Conservation (phyloP, 2,329 filamentous ascomycete species). For the Cadophora sp. region DNA sequence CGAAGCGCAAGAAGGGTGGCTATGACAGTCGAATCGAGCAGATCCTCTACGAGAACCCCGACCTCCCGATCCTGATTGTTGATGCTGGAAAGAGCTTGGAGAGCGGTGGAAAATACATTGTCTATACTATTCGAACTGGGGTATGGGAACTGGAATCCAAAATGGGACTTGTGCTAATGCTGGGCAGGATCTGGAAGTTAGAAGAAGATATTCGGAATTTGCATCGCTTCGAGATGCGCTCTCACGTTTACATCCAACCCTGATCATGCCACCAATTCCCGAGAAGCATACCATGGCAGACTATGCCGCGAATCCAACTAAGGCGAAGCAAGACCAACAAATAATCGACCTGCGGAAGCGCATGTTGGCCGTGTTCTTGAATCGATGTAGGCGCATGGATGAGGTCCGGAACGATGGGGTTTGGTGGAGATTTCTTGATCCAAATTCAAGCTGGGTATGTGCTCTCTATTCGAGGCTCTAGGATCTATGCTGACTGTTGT, state of each 20-base stretch:
- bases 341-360: constrained; percentile 97
- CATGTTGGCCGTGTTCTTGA: constrained; percentile 95
- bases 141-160: constrained; percentile 55
- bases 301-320: constrained; percentile 96
- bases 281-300: constrained; percentile 99
- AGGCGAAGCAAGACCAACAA: constrained; percentile 94
- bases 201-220: constrained; percentile 95
- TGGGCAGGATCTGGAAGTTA: constrained; percentile 86
- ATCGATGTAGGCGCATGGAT: constrained; percentile 91
- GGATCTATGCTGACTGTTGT: constrained; percentile 33
- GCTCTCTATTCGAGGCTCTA: background rate
- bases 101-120: constrained; percentile 91
- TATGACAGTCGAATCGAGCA: constrained; percentile 98
- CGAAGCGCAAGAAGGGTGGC: constrained; percentile 78
- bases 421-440: constrained; percentile 97
- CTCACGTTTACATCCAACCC: constrained; percentile 89
- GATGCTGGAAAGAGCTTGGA: constrained; percentile 96
- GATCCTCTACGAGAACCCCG: constrained; percentile 93
- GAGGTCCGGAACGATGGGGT: constrained; percentile 91
- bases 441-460: constrained; percentile 96
- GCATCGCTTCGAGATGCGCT: constrained; percentile 88
- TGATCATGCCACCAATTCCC: constrained; percentile 95
- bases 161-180: constrained; percentile 31
- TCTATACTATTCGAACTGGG: constrained; percentile 95
- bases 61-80: constrained; percentile 88